Evolutionary conservation across 139 green algal genomes (phyloP).

Genomic region (Eudorina sp.): DNA sequence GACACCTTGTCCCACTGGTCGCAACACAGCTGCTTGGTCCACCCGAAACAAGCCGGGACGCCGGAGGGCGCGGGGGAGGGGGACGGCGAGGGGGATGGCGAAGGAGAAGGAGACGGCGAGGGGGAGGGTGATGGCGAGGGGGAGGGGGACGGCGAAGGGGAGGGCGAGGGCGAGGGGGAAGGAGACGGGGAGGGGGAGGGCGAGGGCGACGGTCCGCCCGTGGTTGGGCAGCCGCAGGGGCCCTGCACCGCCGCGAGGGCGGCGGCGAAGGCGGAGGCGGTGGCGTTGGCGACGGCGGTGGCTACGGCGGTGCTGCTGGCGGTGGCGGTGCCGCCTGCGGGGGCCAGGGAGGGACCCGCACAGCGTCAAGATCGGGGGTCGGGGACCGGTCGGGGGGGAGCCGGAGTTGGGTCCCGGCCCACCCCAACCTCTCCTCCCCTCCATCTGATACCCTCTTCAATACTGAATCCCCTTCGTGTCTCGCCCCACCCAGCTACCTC

Average conservation of each 20-base stretch:
- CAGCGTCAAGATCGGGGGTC: too few relatives aligned
- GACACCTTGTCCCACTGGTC: slow-evolving; percentile 47
- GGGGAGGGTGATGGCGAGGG: not conserved
- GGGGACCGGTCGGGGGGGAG: too few relatives aligned
- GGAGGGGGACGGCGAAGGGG: not conserved
- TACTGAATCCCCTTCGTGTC: too few relatives aligned
- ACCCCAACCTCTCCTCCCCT: too few relatives aligned
- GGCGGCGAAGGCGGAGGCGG: slow-evolving; percentile 47
- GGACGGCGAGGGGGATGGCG: not conserved
- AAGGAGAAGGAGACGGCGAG: not conserved
- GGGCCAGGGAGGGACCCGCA: too few relatives aligned
- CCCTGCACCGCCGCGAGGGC: slow-evolving; percentile 45
- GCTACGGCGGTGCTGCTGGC: slow-evolving; percentile 41
- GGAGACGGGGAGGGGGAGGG: not conserved
- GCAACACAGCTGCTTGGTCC: slow-evolving; percentile 26
- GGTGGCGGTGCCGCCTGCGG: slow-evolving; percentile 37
- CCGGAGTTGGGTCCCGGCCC: too few relatives aligned
- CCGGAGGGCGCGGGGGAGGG: not conserved
- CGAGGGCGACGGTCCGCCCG: not conserved
- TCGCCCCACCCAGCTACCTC: not conserved
- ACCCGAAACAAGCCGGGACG: slow-evolving; percentile 4
- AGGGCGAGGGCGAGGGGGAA: not conserved
- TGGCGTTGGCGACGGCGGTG: slow-evolving; percentile 54
- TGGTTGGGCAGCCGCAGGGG: not conserved
- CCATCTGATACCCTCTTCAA: too few relatives aligned